A percentile compares a stretch with the other conserved stretches of the same genome.
phyloP scores from a whole-genome alignment of 2,329 filamentous ascomycete genomes.

The Epichloe brachyelytri region DNA sequence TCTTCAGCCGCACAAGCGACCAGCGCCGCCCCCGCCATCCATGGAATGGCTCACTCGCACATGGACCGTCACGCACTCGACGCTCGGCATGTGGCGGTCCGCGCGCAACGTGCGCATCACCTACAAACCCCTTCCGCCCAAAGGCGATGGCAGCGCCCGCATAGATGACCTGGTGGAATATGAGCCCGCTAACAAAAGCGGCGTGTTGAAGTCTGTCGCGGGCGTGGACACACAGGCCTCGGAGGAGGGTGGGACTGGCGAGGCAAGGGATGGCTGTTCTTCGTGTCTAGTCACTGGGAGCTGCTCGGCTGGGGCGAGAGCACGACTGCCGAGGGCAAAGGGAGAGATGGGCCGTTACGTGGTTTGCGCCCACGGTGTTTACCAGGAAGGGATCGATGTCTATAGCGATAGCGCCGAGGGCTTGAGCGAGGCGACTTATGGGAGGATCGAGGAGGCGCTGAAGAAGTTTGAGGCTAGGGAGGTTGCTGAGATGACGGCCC shows the following conservation, averaged over 20 bases:
- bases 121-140: constrained; percentile 43
- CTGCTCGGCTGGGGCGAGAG: constrained; percentile 60
- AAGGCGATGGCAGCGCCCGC: constrained; percentile 26
- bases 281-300: constrained; percentile 70
- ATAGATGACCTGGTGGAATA: constrained; percentile 66
- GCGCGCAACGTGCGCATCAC: constrained; percentile 71
- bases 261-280: constrained; percentile 60
- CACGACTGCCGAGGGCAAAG: constrained; percentile 23
- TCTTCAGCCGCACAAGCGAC: constrained; percentile 12
- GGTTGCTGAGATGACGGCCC: constrained; percentile 36
- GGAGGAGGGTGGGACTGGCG: constrained; percentile 57
- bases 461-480: constrained; percentile 33
- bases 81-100: constrained; percentile 66
- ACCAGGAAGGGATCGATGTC: constrained; percentile 69
- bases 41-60: constrained; percentile 50
- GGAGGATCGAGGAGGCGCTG: constrained; percentile 41
- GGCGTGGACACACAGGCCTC: constrained; percentile 46
- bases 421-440: constrained; percentile 42
- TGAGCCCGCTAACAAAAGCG: constrained; percentile 36
- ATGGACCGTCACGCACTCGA: constrained; percentile 65
- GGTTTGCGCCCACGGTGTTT: constrained; percentile 73
- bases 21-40: constrained; percentile 28
- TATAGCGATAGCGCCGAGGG: constrained; percentile 55
- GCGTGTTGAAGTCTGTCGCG: constrained; percentile 44
- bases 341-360: constrained; percentile 67